phyloP scores from a whole-genome alignment of 108 stramenopile species.

The Cyclotella baltica region DNA sequence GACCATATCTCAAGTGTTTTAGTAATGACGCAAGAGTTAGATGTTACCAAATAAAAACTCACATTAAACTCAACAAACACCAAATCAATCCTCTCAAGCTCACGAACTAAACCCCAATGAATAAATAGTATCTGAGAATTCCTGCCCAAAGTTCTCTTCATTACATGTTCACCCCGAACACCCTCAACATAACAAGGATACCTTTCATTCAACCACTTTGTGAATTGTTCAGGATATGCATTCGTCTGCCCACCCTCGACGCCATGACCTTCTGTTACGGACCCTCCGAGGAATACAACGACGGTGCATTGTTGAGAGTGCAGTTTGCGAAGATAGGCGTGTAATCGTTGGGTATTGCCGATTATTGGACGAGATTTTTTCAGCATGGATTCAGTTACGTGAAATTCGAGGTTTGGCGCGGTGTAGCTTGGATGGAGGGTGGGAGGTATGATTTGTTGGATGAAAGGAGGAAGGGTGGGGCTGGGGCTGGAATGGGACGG shows the following conservation, averaged over 20 bases:
- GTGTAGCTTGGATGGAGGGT: constrained; percentile 16
- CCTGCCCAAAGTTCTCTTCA: constrained; percentile 13
- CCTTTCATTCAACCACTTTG: constrained; percentile 39
- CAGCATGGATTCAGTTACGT: constrained; percentile 38
- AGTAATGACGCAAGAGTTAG: too few species aligned
- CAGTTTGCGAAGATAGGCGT: constrained; percentile 33
- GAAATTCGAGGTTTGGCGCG: constrained; percentile 19
- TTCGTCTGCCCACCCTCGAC: constrained; percentile 16
- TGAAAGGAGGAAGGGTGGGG: background rate
- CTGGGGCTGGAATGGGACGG: too few species aligned
- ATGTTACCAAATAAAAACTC: too few species aligned
- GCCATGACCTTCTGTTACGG: constrained; percentile 36
- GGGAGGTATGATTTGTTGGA: constrained; percentile 16
- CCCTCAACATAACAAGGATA: constrained; percentile 24
- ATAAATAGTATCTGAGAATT: constrained; percentile 34
- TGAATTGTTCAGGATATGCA: constrained; percentile 36
- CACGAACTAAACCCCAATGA: constrained; percentile 16
- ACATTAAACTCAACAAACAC: constrained; percentile 49
- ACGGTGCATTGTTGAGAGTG: constrained; percentile 34
- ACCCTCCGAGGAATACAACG: constrained; percentile 44
- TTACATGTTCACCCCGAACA: constrained; percentile 20
- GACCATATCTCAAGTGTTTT: too few species aligned
- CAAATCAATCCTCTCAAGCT: constrained; percentile 36
- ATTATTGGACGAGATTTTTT: constrained; percentile 37
- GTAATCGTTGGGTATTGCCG: constrained; percentile 41